Evolutionary conservation across 176 grass and related monocot genomes (phyloP), one percentile per base, ranked within the genome.

Genomic region (Luzula sylvatica): DNA sequence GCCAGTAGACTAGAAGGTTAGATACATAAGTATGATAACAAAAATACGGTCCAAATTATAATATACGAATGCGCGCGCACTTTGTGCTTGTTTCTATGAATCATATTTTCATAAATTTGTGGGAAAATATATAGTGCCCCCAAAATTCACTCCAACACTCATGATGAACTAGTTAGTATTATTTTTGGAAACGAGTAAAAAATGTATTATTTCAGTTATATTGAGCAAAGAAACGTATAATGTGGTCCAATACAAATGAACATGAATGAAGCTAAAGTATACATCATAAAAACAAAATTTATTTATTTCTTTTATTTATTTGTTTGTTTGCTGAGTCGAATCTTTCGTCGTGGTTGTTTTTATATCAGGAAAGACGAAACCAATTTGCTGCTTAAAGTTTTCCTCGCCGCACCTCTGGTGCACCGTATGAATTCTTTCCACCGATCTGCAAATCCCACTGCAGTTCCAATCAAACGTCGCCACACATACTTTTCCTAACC

Each of bases 401-500:
- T 9, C 58, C 58, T 62, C 58, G 7, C 58, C 58, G 12, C 58
- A 62, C 7, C 22, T 38, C 40, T 29, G 42, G 46, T 62, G 58
- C 24, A 62, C 42, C 19, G 43, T 40, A 27, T 63, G 42, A 41
- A 63, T 62, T 29, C 58, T 44, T n/a, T 63, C 58, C 8, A 63
- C 58, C 24, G 58, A 63, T 46, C 8, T 47, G 19, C 58, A 63
- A 12, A 63, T 16, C 1, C 58, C 58, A n/a, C 20, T 47, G 13
- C 58, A 63, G 23, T 63, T 63, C 58, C 58, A 63, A 30, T 63
- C 58, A 20, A 63, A 47, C 21, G 58, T 20, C 11, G 58, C 58
- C 14, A 20, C 42, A 45, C 58, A 48, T 11, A 46, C 19, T 48
- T 63, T 63, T 11, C 58, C 58, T 26, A 46, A 46, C 40, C 58